These are phyloP conservation scores for Alternaria novae-zelandiae DNA, from an alignment of 2,329 filamentous ascomycete species.

Conservation along the genomic window DNA sequence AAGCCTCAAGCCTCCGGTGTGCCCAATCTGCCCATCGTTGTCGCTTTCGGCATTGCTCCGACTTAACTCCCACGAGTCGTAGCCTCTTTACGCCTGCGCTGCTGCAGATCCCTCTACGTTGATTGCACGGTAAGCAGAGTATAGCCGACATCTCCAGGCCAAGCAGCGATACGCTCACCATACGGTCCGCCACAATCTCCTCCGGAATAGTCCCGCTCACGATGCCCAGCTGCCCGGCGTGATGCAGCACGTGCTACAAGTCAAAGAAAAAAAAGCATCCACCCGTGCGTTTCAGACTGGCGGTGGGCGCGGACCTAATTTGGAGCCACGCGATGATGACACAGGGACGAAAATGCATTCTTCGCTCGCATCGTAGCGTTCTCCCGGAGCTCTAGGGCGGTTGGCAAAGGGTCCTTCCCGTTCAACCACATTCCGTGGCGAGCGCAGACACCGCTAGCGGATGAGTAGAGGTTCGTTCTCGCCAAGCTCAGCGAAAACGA, in stretches of 20 bases:
- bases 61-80: conserved; percentile 9
- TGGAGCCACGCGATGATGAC: conserved; percentile 9
- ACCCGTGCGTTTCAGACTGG: conserved; percentile 23
- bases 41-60: conserved; percentile 18
- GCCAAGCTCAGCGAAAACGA: conserved; percentile 15
- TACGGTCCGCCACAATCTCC: conserved; percentile 8
- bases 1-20: conserved; percentile 14
- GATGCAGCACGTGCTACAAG: conserved; percentile 21
- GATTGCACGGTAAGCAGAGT: conserved; percentile 2
- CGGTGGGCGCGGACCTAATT: conserved; percentile 1
- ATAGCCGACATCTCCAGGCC: conserved; percentile 3
- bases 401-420: conserved; percentile 2
- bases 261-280: conserved; percentile 7
- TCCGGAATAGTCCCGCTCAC: conserved; percentile 13
- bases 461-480: conserved; percentile 2
- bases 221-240: conserved; percentile 10
- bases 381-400: background rate
- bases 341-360: conserved; percentile 5
- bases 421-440: conserved; percentile 2
- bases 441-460: conserved; percentile 7
- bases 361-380: conserved; percentile 8
- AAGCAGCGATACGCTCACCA: background rate
- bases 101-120: conserved; percentile 6
- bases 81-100: background rate
- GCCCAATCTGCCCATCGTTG: conserved; percentile 19